phyloP scores from a whole-genome alignment of 164 flowering plant species.

The Pachysandra terminalis region DNA sequence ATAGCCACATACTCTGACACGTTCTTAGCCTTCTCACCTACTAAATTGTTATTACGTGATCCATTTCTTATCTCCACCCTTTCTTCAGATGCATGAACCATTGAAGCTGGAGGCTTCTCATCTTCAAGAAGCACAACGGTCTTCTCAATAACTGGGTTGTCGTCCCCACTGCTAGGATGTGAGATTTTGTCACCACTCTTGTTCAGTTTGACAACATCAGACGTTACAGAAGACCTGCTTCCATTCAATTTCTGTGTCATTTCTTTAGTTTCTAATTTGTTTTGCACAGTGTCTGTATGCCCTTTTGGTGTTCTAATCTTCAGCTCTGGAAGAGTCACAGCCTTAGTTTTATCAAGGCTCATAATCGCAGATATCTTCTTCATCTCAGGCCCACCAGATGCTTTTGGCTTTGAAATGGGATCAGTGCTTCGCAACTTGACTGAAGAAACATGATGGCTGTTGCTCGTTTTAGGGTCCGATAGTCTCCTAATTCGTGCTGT shows the following conservation, averaged over 20 bases:
- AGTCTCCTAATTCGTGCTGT: conserved; percentile 64
- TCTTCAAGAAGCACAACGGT: conserved; percentile 69
- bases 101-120: conserved; percentile 40
- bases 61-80: conserved; percentile 17
- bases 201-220: conserved; percentile 26
- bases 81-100: conserved; percentile 27
- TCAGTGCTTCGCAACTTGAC: conserved; percentile 35
- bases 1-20: conserved; percentile 32
- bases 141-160: conserved; percentile 66
- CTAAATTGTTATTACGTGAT: conserved; percentile 11
- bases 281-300: conserved; percentile 23
- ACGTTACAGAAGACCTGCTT: conserved; percentile 23
- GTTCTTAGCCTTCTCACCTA: conserved; percentile 18
- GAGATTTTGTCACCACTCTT: conserved; percentile 22
- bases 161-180: conserved; percentile 39
- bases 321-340: conserved; percentile 72
- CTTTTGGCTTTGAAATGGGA: conserved; percentile 38
- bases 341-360: conserved; percentile 61
- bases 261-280: conserved; percentile 36
- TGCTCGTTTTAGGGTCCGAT: conserved; percentile 72
- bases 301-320: conserved; percentile 50
- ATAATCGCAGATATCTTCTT: conserved; percentile 69
- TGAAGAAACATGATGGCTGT: conserved; percentile 30
- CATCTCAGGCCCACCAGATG: conserved; percentile 47
- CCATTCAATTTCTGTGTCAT: conserved; percentile 26